Base-by-base conservation (phyloP, 208 protist genomes). In the Angomonas deanei region DNA sequence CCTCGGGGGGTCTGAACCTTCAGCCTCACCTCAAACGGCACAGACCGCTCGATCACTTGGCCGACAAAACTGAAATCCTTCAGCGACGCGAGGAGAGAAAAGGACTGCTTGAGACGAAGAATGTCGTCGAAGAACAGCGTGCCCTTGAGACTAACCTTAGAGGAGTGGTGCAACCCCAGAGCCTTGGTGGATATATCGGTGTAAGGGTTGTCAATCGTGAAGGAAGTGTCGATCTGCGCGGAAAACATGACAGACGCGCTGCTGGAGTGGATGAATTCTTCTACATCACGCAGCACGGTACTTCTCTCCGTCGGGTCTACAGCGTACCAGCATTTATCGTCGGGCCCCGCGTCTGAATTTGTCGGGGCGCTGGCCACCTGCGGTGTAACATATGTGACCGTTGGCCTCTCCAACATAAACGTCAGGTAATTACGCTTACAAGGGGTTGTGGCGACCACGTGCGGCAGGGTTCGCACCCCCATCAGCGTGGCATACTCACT, bases 211-310 rank as follows among this genome's bases (percentile, higher is more conserved):
- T 61, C 31, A 26, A 83, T 67, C 31, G 74, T 42, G 62, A 84
- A 89, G 17, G 67, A 53, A 21, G 56, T 57, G 46, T 82, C 74
- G 21, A 91, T 70, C 57, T 66, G 66, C 26, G 80, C 72, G 30
- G 66, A 72, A 64, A 94, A 89, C 61, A 53, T 68, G 39, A 94
- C 71, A 4, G 82, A 83, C n/a, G 72, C 73, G 61, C 72, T 72
- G 32, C 30, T 61, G 52, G 70, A 38, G 10, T 21, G 15, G n/a
- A 84, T 69, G 56, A 78, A 78, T 17, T 23, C 36, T 6, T 58
- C 61, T 28, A 91, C 47, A 28, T 34, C 66, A 62, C 54, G 31
- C 21, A 48, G 49, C 1, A 76, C 2, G 2, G 17, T 28, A n/a
- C 31, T 33, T 30, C 50, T 33, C 28, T 56, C 28, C 28, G 21